Base-by-base conservation (phyloP, 768 basidiomycete genomes). In the Suillus spraguei region DNA sequence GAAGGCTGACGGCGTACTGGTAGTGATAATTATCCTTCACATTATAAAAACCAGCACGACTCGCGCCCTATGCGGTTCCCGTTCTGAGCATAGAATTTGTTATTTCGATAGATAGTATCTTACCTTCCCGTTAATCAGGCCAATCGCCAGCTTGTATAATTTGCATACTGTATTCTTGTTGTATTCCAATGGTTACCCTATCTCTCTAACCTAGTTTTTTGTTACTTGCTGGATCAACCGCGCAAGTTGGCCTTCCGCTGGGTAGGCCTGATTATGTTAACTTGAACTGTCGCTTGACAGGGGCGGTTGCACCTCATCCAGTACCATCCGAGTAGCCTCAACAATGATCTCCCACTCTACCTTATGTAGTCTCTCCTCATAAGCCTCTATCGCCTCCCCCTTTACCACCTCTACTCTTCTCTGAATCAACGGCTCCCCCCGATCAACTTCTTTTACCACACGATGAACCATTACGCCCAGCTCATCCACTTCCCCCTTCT, bases 401-500 rank as follows among this genome's bases (percentile, higher is more conserved):
- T 86, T 76, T 66, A 78, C 76, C 60, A 96, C 87, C 67, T 85
- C 83, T 2, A 99, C 85, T 72, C 95, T 87, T 63, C 86, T 79
- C 54, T 96, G 90, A 33, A 99, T 74, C 44, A 99, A 68, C 0
- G 97, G 95, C 68, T 93, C 88, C 0, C 97, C 97, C 8, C 88
- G 86, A 77, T 99, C 97, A 35, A 99, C 95, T 71, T 96, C 92
- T 66, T 87, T 89, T 41, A 99, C 87, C 16, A 98, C 97, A 32
- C 89, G 84, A 76, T 99, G 97, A 0, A 98, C 89, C 97, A 98
- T 99, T 1, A 85, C 88, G 0, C 97, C 96, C 0, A 91, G 87
- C 63, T 83, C 81, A 38, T 81, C 79, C 54, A 96, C 89, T 72
- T 96, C 90, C 0, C 94, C 93, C 61, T 81, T 84, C 71, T 91